These are phyloP conservation scores for Coemansia sp. DNA, from an alignment of 192 early-diverging fungal species.

Conservation along the genomic window DNA sequence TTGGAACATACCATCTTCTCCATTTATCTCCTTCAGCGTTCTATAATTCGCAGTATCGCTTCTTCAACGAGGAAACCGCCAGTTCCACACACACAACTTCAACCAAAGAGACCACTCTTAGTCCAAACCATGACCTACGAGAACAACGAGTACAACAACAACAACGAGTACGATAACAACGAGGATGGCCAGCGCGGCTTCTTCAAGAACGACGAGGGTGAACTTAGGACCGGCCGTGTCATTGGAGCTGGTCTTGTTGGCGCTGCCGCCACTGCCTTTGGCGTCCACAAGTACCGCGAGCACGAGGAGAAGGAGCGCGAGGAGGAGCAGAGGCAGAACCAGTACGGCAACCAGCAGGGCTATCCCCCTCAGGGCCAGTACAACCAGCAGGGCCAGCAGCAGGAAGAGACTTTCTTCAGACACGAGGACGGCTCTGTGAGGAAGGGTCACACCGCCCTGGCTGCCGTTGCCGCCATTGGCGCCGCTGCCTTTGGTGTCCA, in stretches of 20 bases:
- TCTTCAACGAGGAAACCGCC: too few species aligned
- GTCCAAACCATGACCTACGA: background rate
- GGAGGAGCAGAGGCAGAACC: conserved; percentile 6
- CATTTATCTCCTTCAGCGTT: background rate
- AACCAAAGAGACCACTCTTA: background rate
- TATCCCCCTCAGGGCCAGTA: background rate
- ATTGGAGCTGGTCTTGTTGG: background rate
- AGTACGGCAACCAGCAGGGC: conserved; percentile 4
- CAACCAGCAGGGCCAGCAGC: conserved; percentile 1
- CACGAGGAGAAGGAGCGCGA: conserved; percentile 12
- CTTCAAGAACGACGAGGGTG: conserved; percentile 18
- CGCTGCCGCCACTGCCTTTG: conserved; percentile 13
- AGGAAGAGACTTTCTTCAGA: conserved; percentile 23
- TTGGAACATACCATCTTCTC: background rate
- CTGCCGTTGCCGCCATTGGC: background rate
- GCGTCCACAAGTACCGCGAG: conserved; percentile 19
- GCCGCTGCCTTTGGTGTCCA: conserved; percentile 15
- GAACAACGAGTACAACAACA: background rate
- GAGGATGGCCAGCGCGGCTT: conserved; percentile 9
- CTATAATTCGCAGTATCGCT: background rate
- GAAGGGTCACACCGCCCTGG: conserved; percentile 20
- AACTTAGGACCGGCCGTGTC: conserved; percentile 7
- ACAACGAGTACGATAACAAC: background rate
- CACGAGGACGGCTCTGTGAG: conserved; percentile 21
- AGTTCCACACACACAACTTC: too few species aligned